Evolutionary conservation across 2,329 filamentous ascomycete species (phyloP).

Genomic region (Colletotrichum lini): DNA sequence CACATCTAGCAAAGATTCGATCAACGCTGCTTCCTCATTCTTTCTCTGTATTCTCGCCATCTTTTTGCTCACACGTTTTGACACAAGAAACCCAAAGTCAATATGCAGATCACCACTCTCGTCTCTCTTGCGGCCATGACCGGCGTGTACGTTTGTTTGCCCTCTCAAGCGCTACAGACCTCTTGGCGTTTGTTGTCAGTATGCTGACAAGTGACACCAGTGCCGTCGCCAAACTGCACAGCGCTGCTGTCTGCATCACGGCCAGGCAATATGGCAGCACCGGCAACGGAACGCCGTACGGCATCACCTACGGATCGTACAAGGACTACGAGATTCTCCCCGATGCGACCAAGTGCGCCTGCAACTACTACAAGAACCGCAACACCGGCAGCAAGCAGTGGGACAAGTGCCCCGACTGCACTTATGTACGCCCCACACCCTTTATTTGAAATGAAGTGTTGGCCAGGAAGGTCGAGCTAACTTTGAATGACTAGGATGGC

Average conservation of each 20-base stretch:
- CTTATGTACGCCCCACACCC: slow-evolving; percentile 6
- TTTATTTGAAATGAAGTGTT: fast-evolving
- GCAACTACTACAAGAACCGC: slow-evolving; percentile 39
- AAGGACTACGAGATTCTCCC: slow-evolving; percentile 33
- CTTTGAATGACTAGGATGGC: slow-evolving; percentile 7
- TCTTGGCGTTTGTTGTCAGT: neutral
- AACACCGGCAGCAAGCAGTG: slow-evolving; percentile 43
- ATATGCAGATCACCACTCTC: slow-evolving; percentile 4
- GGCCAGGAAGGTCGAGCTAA: too few species aligned
- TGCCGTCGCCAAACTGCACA: slow-evolving; percentile 27
- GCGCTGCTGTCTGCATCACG: slow-evolving; percentile 29
- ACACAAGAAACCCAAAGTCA: neutral
- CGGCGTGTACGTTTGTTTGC: slow-evolving; percentile 2
- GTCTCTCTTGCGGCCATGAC: neutral
- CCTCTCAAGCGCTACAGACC: too few species aligned
- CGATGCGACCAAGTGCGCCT: slow-evolving; percentile 42
- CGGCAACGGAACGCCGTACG: slow-evolving; percentile 35
- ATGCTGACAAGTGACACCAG: slow-evolving; percentile 3
- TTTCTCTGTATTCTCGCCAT: too few species aligned
- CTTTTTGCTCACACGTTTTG: too few species aligned
- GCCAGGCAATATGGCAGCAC: slow-evolving; percentile 2
- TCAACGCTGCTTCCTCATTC: too few species aligned
- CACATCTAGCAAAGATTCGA: neutral
- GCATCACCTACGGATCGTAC: slow-evolving; percentile 31
- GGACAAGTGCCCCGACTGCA: slow-evolving; percentile 43